These are phyloP conservation scores for Leccinum boreale DNA, from an alignment of 768 basidiomycete genomes.

Conservation along the genomic window DNA sequence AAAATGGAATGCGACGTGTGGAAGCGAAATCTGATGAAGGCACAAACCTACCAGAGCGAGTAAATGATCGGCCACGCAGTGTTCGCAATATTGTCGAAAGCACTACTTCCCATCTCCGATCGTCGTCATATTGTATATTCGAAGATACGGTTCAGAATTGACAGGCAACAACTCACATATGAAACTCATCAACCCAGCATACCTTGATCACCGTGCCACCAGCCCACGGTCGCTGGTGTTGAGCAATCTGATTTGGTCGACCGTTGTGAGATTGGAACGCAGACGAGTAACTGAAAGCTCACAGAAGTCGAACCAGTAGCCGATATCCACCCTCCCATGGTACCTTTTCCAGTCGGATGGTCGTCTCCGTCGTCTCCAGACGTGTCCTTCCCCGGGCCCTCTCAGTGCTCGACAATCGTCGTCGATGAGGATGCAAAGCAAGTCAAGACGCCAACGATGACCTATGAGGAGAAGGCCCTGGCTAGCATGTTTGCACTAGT, in stretches of 20 bases:
- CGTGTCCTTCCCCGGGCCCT: conserved; percentile 5
- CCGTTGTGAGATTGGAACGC: neutral
- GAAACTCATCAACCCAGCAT: no score
- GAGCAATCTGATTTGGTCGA: neutral
- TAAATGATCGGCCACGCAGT: no score
- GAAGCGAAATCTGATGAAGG: no score
- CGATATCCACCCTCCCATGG: neutral
- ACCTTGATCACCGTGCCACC: no score
- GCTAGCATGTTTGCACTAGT: no score
- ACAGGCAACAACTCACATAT: no score
- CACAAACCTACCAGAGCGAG: no score
- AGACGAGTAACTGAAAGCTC: neutral
- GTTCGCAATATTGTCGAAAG: no score
- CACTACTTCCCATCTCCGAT: no score
- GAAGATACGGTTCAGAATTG: no score
- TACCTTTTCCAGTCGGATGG: neutral
- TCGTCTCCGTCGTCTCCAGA: neutral
- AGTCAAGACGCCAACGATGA: neutral
- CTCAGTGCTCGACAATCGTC: conserved; percentile 2
- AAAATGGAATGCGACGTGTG: no score
- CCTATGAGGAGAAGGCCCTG: neutral
- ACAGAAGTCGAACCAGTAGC: neutral
- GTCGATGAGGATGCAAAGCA: neutral
- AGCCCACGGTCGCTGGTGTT: neutral
- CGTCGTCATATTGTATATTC: neutral